Base-by-base conservation (phyloP, 108 stramenopile species). In the Stephanodiscus minutulus region DNA sequence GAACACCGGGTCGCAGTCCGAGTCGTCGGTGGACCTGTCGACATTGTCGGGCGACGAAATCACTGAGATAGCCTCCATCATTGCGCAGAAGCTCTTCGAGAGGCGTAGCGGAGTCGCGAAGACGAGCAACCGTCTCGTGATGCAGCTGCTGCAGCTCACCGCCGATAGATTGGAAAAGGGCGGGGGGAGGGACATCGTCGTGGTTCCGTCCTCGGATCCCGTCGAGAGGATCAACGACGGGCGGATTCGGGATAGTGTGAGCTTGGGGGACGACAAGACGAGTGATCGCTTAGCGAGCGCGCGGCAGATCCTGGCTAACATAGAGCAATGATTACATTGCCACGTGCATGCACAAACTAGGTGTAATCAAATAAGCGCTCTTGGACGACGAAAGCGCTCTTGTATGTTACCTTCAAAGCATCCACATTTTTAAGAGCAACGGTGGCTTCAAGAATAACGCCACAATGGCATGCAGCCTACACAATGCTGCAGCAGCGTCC, bases 71-170 rank as follows among this genome's bases (percentile, higher is more conserved):
- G 69, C 90, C 11, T 71, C 87, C 1, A 83, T 87, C 13, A 43
- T 94, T 21, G 87, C 77, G 2, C 79, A 76, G 25, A 91, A 91
- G 73, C 57, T 94, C 9, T 94, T 90, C 89, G 80, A 84, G 24
- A 79, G 87, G 10, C 87, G 93, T 17, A 79, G 58, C 28, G 88
- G 88, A 27, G 76, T 94, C 0, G 15, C 88, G 10, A 83, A 77
- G 62, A 87, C 93, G 15, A 74, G 86, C 37, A 89, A 82, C 76
- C 86, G 89, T 35, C 87, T 94, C 37, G 80, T 83, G 0, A 78
- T 52, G 22, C 80, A 90, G 54, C 66, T 91, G 59, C 52, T 94
- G 46, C 73, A 88, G 61, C 79, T 91, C 17, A 94, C 90, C 22
- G 88, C 93, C 9, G 76, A 82, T 44, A 77, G 84, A 61, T 80